Evolutionary conservation across 2,329 filamentous ascomycete genomes (phyloP).

Genomic region (Amesomyces nigricolor): DNA sequence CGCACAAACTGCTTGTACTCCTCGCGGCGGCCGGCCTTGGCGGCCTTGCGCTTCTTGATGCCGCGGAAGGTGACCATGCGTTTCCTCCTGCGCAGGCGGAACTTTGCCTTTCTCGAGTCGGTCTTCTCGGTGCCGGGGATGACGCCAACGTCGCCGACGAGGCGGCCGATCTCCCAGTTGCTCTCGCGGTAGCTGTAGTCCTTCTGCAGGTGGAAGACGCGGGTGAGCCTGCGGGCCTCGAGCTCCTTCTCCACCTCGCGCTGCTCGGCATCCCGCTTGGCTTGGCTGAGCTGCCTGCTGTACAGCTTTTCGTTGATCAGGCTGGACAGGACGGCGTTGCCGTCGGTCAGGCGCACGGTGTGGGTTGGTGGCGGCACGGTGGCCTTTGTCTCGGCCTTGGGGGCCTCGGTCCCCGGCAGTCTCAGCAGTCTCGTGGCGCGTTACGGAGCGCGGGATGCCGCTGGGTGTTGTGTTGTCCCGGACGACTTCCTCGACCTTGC

Average conservation of each 20-base stretch:
- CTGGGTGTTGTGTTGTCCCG: conserved; percentile 35
- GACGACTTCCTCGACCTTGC: conserved; percentile 29
- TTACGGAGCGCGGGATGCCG: conserved; percentile 32
- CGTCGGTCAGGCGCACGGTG: conserved; percentile 14
- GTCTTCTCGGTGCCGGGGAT: conserved; percentile 37
- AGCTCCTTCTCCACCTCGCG: conserved; percentile 33
- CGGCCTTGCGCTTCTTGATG: conserved; percentile 26
- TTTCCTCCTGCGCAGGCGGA: conserved; percentile 32
- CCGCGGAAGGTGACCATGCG: conserved; percentile 17
- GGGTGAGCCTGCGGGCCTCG: conserved; percentile 34
- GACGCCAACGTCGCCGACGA: conserved; percentile 35
- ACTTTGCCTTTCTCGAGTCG: conserved; percentile 45
- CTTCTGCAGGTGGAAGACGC: conserved; percentile 45
- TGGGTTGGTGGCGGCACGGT: neutral
- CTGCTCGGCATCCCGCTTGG: conserved; percentile 16
- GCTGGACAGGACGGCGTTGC: conserved; percentile 20
- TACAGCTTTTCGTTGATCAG: conserved; percentile 24
- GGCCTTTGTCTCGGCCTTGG: conserved; percentile 1
- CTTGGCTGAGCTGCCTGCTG: conserved; percentile 12
- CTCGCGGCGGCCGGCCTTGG: conserved; percentile 23
- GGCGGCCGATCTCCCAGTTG: conserved; percentile 53
- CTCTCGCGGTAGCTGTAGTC: conserved; percentile 57
- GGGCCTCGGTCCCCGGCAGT: conserved; percentile 11
- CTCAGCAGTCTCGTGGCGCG: conserved; percentile 27
- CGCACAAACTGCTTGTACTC: conserved; percentile 24